A percentile compares a stretch with the other conserved stretches of the same genome.
Evolutionary conservation across 352 stramenopile species (phyloP).

Genomic region (Pythium periplocum): DNA sequence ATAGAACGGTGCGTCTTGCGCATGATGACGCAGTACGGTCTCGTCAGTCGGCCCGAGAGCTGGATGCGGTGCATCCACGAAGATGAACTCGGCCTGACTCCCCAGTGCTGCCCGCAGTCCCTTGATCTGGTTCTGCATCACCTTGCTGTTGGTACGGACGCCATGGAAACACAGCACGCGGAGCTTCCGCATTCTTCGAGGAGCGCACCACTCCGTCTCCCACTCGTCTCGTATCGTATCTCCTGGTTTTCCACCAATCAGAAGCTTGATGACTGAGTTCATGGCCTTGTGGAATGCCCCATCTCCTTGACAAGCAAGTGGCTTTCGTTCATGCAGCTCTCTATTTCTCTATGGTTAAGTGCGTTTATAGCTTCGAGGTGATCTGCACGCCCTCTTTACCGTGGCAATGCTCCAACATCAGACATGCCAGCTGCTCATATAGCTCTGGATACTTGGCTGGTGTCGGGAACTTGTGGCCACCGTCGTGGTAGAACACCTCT

Average conservation of each 20-base stretch:
- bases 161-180: slow-evolving; percentile 63
- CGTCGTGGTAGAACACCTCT: slow-evolving; percentile 32
- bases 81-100: slow-evolving; percentile 47
- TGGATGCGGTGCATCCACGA: slow-evolving; percentile 43
- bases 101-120: slow-evolving; percentile 35
- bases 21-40: slow-evolving; percentile 39
- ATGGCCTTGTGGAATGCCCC: too few species aligned
- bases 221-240: too few species aligned
- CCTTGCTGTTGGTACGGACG: slow-evolving; percentile 43
- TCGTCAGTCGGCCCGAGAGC: slow-evolving; percentile 37
- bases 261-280: neutral
- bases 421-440: slow-evolving; percentile 20
- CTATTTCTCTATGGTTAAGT: too few species aligned
- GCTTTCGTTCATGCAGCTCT: too few species aligned
- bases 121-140: slow-evolving; percentile 51
- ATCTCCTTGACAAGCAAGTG: too few species aligned
- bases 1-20: slow-evolving; percentile 40
- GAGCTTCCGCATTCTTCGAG: slow-evolving; percentile 17
- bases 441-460: slow-evolving; percentile 17
- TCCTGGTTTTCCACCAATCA: slow-evolving; percentile 5
- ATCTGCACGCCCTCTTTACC: neutral
- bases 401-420: slow-evolving; percentile 24
- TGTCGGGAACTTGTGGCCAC: slow-evolving; percentile 33
- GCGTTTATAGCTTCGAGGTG: too few species aligned
- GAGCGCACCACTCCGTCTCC: neutral